These are phyloP conservation scores for Ocimum tenuiflorum DNA, from an alignment of 257 asterid species.

Conservation along the genomic window DNA sequence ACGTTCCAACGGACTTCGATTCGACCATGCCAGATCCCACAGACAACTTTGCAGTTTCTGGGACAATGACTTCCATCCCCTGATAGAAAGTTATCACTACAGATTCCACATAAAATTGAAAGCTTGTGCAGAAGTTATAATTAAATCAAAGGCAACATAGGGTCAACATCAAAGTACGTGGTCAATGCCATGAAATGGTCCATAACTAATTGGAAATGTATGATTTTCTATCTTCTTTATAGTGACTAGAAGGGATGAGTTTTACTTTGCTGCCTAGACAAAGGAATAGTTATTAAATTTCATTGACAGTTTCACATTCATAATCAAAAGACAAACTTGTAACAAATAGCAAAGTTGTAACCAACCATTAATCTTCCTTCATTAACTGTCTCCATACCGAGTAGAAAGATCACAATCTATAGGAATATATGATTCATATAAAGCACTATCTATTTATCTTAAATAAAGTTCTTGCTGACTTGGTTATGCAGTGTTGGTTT, in stretches of 20 bases:
- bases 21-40: slow-evolving; percentile 51
- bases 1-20: slow-evolving; percentile 63
- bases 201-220: neutral
- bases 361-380: neutral
- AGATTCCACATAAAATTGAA: slow-evolving; percentile 19
- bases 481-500: slow-evolving; percentile 2
- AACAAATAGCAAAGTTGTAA: neutral
- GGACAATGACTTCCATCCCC: slow-evolving; percentile 62
- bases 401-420: slow-evolving; percentile 2
- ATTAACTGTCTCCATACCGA: neutral
- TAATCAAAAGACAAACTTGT: neutral
- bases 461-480: neutral
- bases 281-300: neutral
- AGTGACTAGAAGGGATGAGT: neutral
- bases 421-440: neutral
- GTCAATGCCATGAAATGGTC: slow-evolving; percentile 4
- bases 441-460: neutral
- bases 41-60: slow-evolving; percentile 42
- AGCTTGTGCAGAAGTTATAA: neutral
- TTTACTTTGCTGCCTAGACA: neutral
- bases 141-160: slow-evolving; percentile 9
- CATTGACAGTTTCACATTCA: neutral
- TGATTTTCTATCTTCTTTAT: slow-evolving; percentile 1
- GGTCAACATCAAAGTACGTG: neutral
- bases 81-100: slow-evolving; percentile 24